These are phyloP conservation scores for Austroboletus eburneus DNA, from an alignment of 768 basidiomycete genomes.

Conservation along the genomic window DNA sequence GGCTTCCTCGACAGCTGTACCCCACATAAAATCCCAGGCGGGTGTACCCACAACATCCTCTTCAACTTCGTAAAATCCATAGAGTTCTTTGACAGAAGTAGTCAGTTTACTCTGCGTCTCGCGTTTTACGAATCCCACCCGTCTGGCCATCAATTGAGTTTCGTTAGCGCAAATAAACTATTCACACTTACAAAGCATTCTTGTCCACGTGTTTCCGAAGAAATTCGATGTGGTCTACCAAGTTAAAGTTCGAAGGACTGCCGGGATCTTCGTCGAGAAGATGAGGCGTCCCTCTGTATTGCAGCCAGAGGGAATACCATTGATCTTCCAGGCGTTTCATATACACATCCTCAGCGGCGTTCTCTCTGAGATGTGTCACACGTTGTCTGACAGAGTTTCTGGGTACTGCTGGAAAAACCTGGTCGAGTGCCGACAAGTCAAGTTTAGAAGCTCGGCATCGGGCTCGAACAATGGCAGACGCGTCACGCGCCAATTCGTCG, in stretches of 20 bases:
- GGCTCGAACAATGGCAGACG: slow-evolving; percentile 74
- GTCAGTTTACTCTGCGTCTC: slow-evolving; percentile 39
- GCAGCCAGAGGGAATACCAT: slow-evolving; percentile 77
- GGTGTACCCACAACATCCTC: slow-evolving; percentile 42
- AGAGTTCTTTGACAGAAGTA: slow-evolving; percentile 40
- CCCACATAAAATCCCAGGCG: slow-evolving; percentile 75
- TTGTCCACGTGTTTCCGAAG: slow-evolving; percentile 82
- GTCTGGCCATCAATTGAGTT: slow-evolving; percentile 38
- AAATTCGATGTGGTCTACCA: slow-evolving; percentile 79
- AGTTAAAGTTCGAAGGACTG: slow-evolving; percentile 70
- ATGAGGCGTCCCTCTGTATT: slow-evolving; percentile 59
- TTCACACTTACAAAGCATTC: slow-evolving; percentile 68
- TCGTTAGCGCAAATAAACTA: neutral
- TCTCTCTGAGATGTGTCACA: slow-evolving; percentile 54
- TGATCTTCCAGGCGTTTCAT: slow-evolving; percentile 73
- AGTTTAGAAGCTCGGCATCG: slow-evolving; percentile 64
- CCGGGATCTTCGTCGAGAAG: slow-evolving; percentile 69
- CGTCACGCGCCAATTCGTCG: slow-evolving; percentile 86
- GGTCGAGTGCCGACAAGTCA: slow-evolving; percentile 69
- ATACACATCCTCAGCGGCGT: slow-evolving; percentile 68
- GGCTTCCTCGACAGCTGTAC: slow-evolving; percentile 62
- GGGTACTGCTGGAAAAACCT: slow-evolving; percentile 76
- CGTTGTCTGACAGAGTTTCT: slow-evolving; percentile 70
- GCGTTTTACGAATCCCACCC: slow-evolving; percentile 56
- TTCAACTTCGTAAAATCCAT: slow-evolving; percentile 45